phyloP scores from a whole-genome alignment of 805 yeast species.

The Metschnikowia continentalis region DNA sequence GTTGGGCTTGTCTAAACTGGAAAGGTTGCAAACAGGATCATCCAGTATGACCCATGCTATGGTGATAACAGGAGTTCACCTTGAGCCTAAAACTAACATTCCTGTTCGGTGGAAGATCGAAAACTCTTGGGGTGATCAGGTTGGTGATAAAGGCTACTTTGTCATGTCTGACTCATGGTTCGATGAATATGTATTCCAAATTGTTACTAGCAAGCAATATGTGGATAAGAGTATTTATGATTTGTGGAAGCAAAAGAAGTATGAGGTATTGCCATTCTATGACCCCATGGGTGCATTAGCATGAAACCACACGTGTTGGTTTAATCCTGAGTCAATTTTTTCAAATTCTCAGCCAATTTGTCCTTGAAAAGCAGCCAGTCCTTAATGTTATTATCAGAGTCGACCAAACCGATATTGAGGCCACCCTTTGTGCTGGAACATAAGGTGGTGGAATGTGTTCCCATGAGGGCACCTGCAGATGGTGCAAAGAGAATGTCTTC shows the following conservation, averaged over 20 bases:
- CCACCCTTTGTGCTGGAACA: constrained; percentile 8
- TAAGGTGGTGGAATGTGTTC: constrained; percentile 9
- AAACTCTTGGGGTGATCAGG: constrained; percentile 42
- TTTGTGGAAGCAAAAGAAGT: constrained; percentile 32
- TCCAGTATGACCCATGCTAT: constrained; percentile 89
- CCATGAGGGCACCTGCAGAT: constrained; percentile 9
- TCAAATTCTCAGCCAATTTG: constrained; percentile 1
- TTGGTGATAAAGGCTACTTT: constrained; percentile 40
- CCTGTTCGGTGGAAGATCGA: constrained; percentile 45
- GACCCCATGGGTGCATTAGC: constrained; percentile 46
- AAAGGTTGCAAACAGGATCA: constrained; percentile 65
- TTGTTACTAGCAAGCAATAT: constrained; percentile 36
- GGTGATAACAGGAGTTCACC: constrained; percentile 77
- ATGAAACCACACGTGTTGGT: constrained; percentile 4
- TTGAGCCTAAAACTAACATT: constrained; percentile 45
- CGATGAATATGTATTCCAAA: constrained; percentile 40
- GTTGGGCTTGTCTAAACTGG: constrained; percentile 54
- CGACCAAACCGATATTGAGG: constrained; percentile 5
- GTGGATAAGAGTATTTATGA: constrained; percentile 35
- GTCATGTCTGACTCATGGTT: constrained; percentile 44
- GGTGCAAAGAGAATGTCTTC: constrained; percentile 8
- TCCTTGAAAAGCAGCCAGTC: constrained; percentile 8
- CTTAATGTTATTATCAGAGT: constrained; percentile 5
- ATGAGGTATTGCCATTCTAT: constrained; percentile 32
- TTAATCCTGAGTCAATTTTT: not conserved